These are phyloP conservation scores for Eutrema salsugineum DNA, from an alignment of 441 rosid genomes.

Conservation along the genomic window DNA sequence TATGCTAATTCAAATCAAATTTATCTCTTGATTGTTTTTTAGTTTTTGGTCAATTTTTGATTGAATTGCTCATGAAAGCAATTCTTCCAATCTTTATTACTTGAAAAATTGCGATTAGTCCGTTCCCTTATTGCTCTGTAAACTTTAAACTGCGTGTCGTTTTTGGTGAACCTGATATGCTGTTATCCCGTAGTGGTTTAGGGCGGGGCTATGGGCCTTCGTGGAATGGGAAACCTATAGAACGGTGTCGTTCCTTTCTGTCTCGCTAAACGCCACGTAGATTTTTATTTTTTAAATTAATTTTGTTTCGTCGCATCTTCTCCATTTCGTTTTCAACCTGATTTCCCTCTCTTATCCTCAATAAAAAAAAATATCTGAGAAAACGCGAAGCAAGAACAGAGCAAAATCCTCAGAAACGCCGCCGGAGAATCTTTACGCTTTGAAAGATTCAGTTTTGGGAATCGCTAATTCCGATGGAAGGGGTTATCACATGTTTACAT, in stretches of 20 bases:
- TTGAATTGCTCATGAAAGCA: no score
- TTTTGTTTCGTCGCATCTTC: slow-evolving; percentile 14
- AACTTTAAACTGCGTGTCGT: neutral
- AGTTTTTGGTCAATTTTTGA: no score
- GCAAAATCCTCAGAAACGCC: slow-evolving; percentile 33
- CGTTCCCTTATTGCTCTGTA: no score
- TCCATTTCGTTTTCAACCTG: slow-evolving; percentile 32
- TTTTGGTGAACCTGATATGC: neutral
- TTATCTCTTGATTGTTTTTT: no score
- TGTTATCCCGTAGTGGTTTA: neutral
- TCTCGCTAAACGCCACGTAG: slow-evolving; percentile 10
- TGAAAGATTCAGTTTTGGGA: neutral
- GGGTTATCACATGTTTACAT: slow-evolving; percentile 38
- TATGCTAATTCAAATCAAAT: no score
- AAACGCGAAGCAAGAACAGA: neutral
- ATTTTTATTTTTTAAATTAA: neutral
- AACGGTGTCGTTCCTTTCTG: no score
- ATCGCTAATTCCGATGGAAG: slow-evolving; percentile 23
- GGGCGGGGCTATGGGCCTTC: neutral
- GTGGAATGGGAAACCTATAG: no score
- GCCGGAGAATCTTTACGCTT: slow-evolving; percentile 19
- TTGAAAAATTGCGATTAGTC: no score
- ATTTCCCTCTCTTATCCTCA: slow-evolving; percentile 36
- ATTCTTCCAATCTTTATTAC: no score
- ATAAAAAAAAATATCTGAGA: slow-evolving; percentile 4